Base-by-base conservation (phyloP, 805 yeast species). In the Cyberlindnera mrakii region DNA sequence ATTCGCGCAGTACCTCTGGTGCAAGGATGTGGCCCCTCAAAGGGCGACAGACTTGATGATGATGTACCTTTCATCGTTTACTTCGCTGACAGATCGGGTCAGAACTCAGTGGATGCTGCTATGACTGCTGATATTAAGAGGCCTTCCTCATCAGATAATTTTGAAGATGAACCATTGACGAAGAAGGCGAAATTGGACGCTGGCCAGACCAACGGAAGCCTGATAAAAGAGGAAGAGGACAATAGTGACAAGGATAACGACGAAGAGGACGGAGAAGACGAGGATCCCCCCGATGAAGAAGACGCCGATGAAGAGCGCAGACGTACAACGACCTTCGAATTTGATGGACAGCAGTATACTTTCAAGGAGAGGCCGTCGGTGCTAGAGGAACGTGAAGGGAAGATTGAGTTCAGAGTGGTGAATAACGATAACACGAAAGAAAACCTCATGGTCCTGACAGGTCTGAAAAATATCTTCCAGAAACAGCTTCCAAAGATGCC, bases 401-500 rank as follows among this genome's bases (percentile, higher is more conserved):
- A 84, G 53, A 93, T 93, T 47, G 96, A 91, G 62, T 91, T 93
- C 58, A 72, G 98, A 43, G 99, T 93, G 29, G 99, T 93, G 23
- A 93, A 93, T 64, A 91, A 93, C 66, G 98, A 93, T 62, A 87
- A 89, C 58, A 73, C 89, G 3, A 74, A 75, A 47, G 99, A 93
- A 55, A 87, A 78, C 62, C 70, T 93, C 70, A 87, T 93, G 72
- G 91, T 93, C 39, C 69, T 93, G 49, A 93, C 98, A 0, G 99
- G 99, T 1, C 66, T 93, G 49, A 93, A 93, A 65, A 93, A 91
- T 60, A 91, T 93, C 51, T 93, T 93, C 63, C 99, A 93, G 62
- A 90, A 90, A 57, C 99, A 93, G 66, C 74, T 93, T 49, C 99
- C 99, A 2, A 91, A 93, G 65, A 93, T 93, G 99, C 99, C 99